Evolutionary conservation across 2,329 filamentous ascomycete species (phyloP).

Genomic region (Scedosporium dehoogii): DNA sequence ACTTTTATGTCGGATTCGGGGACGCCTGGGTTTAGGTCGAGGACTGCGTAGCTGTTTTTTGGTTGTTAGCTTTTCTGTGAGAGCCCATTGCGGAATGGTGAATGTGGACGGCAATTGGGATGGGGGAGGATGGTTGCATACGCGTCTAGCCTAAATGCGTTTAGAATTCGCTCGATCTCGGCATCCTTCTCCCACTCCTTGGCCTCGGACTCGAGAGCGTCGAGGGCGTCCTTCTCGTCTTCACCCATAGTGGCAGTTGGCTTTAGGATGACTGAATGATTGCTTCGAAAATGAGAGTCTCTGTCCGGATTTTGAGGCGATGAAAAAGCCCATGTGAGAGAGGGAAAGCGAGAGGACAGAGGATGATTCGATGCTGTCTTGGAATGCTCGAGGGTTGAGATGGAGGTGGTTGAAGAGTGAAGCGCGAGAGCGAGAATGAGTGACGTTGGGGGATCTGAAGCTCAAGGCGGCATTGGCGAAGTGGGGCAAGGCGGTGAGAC

Average conservation of each 20-base stretch:
- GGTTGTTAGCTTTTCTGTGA: constrained; percentile 27
- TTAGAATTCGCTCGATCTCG: constrained; percentile 89
- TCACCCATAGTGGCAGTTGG: constrained; percentile 26
- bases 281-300: neutral
- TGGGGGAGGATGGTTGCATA: constrained; percentile 19
- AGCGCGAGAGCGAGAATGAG: neutral
- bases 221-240: constrained; percentile 55
- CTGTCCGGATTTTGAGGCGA: too few relatives aligned
- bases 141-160: constrained; percentile 69
- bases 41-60: constrained; percentile 61
- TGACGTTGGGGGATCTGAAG: neutral
- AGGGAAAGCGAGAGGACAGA: too few relatives aligned
- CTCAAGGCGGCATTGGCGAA: neutral
- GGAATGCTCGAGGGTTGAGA: too few relatives aligned
- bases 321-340: neutral
- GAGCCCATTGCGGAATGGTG: neutral
- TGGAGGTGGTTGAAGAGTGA: neutral
- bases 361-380: too few relatives aligned
- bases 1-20: constrained; percentile 93
- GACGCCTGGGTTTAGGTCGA: constrained; percentile 91
- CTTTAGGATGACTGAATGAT: neutral
- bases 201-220: constrained; percentile 71
- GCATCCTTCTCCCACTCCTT: constrained; percentile 95
- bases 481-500: constrained; percentile 1
- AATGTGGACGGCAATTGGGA: neutral